Conservation (phyloP, 148 eudicot species). For the Fagopyrum esculentum region DNA sequence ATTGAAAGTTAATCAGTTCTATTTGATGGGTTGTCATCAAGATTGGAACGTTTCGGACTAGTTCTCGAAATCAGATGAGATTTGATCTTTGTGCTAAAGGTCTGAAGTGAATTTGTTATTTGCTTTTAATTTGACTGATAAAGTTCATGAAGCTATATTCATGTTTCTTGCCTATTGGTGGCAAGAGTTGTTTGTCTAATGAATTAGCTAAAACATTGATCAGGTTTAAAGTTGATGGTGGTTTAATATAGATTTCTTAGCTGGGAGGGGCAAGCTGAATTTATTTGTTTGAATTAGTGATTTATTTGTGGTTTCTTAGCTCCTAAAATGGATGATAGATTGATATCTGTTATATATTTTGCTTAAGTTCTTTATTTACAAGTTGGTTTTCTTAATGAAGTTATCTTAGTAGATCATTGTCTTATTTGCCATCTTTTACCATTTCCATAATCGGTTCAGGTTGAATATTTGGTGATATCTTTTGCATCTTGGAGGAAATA, state of each 20-base stretch:
- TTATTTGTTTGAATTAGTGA: not conserved
- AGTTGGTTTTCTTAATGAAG: not conserved
- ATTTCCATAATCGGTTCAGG: conserved; percentile 14
- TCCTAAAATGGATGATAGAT: not conserved
- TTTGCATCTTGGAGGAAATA: conserved; percentile 10
- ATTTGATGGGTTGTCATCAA: not conserved
- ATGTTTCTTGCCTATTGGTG: not conserved
- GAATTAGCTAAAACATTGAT: not conserved
- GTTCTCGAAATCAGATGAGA: not conserved
- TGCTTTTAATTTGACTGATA: not conserved
- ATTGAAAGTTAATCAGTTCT: not conserved
- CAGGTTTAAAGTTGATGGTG: not conserved
- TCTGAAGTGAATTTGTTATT: not conserved
- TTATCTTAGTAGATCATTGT: not conserved
- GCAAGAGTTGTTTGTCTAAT: not conserved
- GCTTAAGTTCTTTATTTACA: not conserved
- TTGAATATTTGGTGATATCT: not conserved
- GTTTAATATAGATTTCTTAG: not conserved
- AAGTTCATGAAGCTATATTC: not conserved
- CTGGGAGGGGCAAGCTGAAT: not conserved
- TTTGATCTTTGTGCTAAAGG: not conserved
- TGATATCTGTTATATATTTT: not conserved
- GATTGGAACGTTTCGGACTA: not conserved
- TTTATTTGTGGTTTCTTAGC: not conserved
- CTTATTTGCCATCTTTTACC: not conserved